Percentiles rank a stretch among this genome's conserved stretches.
phyloP scores from a whole-genome alignment of 176 grass and related monocot species.

The Bothriochloa decipiens region DNA sequence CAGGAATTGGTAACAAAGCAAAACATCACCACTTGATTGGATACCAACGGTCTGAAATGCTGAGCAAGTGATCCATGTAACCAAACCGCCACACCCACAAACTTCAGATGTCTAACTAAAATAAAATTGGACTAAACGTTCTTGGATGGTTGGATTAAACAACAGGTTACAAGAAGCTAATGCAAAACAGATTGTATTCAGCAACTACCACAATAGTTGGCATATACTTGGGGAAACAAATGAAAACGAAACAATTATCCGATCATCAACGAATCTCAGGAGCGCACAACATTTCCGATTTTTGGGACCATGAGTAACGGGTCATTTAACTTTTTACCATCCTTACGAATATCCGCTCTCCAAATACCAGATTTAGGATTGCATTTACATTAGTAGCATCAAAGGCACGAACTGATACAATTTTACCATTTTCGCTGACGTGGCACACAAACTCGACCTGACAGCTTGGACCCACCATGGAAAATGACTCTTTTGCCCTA shows the following conservation, averaged over 20 bases:
- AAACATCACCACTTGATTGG: neutral
- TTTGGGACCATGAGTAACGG: neutral
- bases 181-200: neutral
- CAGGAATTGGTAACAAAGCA: neutral
- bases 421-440: too few relatives aligned
- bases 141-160: too few relatives aligned
- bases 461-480: too few relatives aligned
- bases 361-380: too few relatives aligned
- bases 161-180: neutral
- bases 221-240: neutral
- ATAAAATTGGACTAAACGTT: neutral
- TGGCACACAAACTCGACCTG: too few relatives aligned
- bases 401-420: too few relatives aligned
- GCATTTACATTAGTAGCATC: too few relatives aligned
- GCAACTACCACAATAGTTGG: neutral
- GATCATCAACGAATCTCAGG: neutral
- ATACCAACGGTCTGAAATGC: neutral
- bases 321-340: too few relatives aligned
- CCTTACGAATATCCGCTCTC: too few relatives aligned
- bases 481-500: too few relatives aligned
- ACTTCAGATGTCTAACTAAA: neutral
- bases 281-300: neutral
- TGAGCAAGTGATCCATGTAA: neutral
- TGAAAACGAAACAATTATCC: neutral
- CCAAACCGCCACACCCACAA: neutral